Base-by-base conservation (phyloP, 805 yeast species). In the Metschnikowia similis region DNA sequence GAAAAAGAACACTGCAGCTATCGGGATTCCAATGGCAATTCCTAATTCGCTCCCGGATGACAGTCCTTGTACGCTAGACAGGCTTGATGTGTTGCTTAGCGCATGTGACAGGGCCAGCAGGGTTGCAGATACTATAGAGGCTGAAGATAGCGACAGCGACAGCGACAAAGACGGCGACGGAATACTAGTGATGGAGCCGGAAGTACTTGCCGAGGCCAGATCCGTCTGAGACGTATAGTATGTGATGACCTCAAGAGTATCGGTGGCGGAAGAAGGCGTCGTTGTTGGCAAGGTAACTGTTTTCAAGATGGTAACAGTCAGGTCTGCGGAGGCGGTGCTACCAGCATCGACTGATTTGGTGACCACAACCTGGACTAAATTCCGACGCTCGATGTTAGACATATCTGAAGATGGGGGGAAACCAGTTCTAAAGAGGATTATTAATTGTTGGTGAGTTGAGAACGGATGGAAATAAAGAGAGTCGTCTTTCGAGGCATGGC, bases 11-110 rank as follows among this genome's bases (percentile, higher is more conserved):
- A 70, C 51, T n/a, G 63, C 52, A 14, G 67, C 70, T 44, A 66
- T 53, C 29, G 67, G 70, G 45, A 65, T 58, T 10, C 72, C 72
- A 51, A 65, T 65, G 47, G 63, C 70, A 66, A 57, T 51, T 4
- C 72, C 73, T 21, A 69, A 53, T 13, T 59, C 59, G 29, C 52
- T 51, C 27, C 52, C 47, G 3, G 55, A 48, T 35, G 34, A 13
- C 42, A 28, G 42, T n/a, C 34, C 34, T 21, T 38, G 41, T 26
- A 38, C 27, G 46, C 41, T 48, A 21, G 45, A 21, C 16, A 38
- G 30, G 11, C 45, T 41, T 0, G 48, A 5, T 36, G 34, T 35
- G 31, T 47, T 21, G 29, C 46, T 14, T 42, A 41, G 48, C 11
- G 48, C 29, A 7, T 9, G 14, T 13, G 41, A n/a, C 41, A 31